Conservation (phyloP, 441 rosid genomes). For the Manihot esculenta region DNA sequence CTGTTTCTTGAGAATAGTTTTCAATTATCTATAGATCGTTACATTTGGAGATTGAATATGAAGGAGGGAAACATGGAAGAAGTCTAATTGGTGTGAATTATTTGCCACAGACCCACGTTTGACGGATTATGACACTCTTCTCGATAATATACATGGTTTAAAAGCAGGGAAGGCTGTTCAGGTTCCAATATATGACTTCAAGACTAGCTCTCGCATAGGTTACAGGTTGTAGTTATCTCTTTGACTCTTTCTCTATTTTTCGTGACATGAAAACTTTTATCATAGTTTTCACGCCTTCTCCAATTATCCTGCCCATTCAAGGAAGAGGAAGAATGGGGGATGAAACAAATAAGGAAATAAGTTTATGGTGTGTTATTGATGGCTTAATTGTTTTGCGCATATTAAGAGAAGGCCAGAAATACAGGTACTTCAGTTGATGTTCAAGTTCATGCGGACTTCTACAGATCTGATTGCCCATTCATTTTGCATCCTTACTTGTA, state of each 20-base stretch:
- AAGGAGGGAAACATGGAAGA: slow-evolving; percentile 19
- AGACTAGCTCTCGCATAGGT: slow-evolving; percentile 85
- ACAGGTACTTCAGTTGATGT: slow-evolving; percentile 11
- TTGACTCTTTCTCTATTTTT: slow-evolving; percentile 20
- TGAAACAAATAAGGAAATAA: slow-evolving; percentile 5
- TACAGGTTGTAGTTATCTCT: slow-evolving; percentile 56
- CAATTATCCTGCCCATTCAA: slow-evolving; percentile 8
- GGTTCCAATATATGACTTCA: slow-evolving; percentile 94
- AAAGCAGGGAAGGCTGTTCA: slow-evolving; percentile 84
- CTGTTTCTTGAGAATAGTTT: not conserved
- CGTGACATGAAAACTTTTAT: slow-evolving; percentile 12
- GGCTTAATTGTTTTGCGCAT: not conserved
- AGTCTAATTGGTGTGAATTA: slow-evolving; percentile 29
- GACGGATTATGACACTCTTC: slow-evolving; percentile 91
- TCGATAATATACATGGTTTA: slow-evolving; percentile 70
- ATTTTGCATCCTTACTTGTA: not conserved
- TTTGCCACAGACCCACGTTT: slow-evolving; percentile 84
- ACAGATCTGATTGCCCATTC: not conserved
- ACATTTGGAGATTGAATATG: slow-evolving; percentile 14
- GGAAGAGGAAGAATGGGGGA: slow-evolving; percentile 1
- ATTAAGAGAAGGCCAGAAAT: not conserved
- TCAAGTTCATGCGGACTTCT: slow-evolving; percentile 5
- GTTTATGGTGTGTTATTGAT: not conserved
- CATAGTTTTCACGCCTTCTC: slow-evolving; percentile 18
- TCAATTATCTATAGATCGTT: not conserved